A percentile compares a stretch with the other conserved stretches of the same genome.
Conservation (phyloP, 2,329 filamentous ascomycete species). For the Alternaria rosae region DNA sequence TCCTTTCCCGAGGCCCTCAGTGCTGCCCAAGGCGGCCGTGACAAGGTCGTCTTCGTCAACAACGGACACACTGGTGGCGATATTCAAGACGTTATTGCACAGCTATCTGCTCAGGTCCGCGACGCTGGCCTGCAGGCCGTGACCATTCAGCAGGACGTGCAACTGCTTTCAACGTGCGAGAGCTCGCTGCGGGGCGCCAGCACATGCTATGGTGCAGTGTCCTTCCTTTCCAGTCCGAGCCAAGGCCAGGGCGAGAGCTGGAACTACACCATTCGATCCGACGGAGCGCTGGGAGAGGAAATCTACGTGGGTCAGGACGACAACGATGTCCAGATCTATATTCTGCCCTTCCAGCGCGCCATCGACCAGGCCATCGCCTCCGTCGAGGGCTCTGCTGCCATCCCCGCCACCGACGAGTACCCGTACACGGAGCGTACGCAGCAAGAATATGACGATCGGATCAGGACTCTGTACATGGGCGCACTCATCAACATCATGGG, state of each 20-base stretch:
- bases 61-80: slow-evolving; percentile 72
- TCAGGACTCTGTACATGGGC: slow-evolving; percentile 74
- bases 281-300: slow-evolving; percentile 71
- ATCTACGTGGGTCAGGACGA: slow-evolving; percentile 69
- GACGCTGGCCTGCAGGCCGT: slow-evolving; percentile 64
- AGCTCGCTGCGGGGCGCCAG: slow-evolving; percentile 67
- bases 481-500: slow-evolving; percentile 78
- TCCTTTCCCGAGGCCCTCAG: slow-evolving; percentile 70
- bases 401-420: slow-evolving; percentile 65
- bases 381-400: slow-evolving; percentile 55
- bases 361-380: slow-evolving; percentile 76
- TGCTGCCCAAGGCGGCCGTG: slow-evolving; percentile 64
- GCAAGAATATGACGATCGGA: slow-evolving; percentile 69
- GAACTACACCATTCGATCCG: slow-evolving; percentile 86
- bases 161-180: slow-evolving; percentile 69
- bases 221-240: slow-evolving; percentile 76
- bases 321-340: slow-evolving; percentile 80
- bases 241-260: slow-evolving; percentile 73
- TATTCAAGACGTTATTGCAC: slow-evolving; percentile 74
- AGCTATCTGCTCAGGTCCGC: slow-evolving; percentile 65
- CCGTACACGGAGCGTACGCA: slow-evolving; percentile 77
- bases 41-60: slow-evolving; percentile 80
- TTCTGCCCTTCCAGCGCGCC: slow-evolving; percentile 79
- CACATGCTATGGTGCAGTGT: slow-evolving; percentile 74
- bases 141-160: slow-evolving; percentile 62